Conservation (phyloP, 2,329 filamentous ascomycete genomes). For the Dichotomopilus funicola region DNA sequence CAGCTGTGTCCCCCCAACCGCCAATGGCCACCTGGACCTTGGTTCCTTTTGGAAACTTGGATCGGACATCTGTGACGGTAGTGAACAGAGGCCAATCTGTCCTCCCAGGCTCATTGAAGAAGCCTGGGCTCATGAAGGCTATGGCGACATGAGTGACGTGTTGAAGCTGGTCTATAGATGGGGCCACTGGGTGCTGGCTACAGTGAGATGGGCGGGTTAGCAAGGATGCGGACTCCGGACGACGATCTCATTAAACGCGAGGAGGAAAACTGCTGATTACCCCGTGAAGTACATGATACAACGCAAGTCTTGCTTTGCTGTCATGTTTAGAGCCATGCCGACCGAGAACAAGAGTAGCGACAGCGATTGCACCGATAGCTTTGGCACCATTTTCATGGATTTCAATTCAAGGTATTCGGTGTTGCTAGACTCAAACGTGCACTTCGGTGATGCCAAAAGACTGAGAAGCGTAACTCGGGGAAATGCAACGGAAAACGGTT, state of each 20-base stretch:
- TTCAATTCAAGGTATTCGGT: background rate
- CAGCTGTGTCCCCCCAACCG: slow-evolving; percentile 64
- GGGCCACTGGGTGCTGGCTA: slow-evolving; percentile 44
- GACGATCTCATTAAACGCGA: no score
- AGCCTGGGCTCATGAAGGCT: slow-evolving; percentile 49
- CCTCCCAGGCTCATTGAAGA: slow-evolving; percentile 41
- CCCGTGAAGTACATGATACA: slow-evolving; percentile 47
- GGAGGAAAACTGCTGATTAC: slow-evolving; percentile 17
- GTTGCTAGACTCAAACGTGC: background rate
- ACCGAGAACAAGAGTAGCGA: slow-evolving; percentile 15
- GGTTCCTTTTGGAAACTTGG: slow-evolving; percentile 43
- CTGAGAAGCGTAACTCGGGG: background rate
- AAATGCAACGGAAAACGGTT: background rate
- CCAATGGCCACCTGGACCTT: slow-evolving; percentile 66
- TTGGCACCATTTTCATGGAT: slow-evolving; percentile 3
- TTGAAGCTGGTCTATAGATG: slow-evolving; percentile 30
- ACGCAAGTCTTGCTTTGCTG: slow-evolving; percentile 13
- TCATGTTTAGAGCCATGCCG: slow-evolving; percentile 11
- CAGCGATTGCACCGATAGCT: slow-evolving; percentile 9
- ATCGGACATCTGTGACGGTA: slow-evolving; percentile 41
- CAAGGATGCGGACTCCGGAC: no score
- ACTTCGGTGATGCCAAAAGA: background rate
- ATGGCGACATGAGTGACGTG: slow-evolving; percentile 52
- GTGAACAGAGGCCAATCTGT: slow-evolving; percentile 48
- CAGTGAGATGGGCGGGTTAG: no score